Evolutionary conservation across 345 rosid genomes (phyloP).

Genomic region (Moricandia arvensis): DNA sequence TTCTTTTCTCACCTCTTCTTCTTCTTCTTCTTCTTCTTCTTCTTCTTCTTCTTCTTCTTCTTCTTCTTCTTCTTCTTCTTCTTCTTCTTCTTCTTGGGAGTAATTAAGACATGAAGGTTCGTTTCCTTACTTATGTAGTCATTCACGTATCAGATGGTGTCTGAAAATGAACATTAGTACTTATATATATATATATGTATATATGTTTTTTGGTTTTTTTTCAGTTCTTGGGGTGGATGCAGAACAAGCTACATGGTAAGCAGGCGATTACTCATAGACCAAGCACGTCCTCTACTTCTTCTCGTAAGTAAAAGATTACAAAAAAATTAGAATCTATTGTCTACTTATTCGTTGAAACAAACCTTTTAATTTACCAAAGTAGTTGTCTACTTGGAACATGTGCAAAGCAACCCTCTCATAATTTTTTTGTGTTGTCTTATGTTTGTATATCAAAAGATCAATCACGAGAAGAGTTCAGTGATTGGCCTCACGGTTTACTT

Average conservation of each 20-base stretch:
- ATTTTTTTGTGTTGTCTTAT: background rate
- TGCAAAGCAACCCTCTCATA: conserved; percentile 1
- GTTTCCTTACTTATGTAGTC: conserved; percentile 6
- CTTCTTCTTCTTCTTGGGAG: background rate
- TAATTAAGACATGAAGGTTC: conserved; percentile 36
- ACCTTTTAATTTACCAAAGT: conserved; percentile 2
- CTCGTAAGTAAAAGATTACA: conserved; percentile 51
- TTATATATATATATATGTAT: too few species aligned
- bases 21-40: too few species aligned
- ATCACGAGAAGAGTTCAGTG: conserved; percentile 76
- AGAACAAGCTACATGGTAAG: conserved; percentile 66
- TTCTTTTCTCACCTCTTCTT: background rate
- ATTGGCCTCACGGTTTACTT: conserved; percentile 84
- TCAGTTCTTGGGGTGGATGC: conserved; percentile 90
- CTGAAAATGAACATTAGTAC: background rate
- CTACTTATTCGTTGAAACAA: conserved; percentile 5
- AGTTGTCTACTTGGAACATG: conserved; percentile 35
- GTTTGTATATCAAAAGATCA: conserved; percentile 46
- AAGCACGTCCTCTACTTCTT: conserved; percentile 41
- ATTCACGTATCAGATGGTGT: conserved; percentile 2
- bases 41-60: too few species aligned
- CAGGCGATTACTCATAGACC: conserved; percentile 46
- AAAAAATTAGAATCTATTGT: conserved; percentile 10
- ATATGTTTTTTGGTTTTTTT: background rate
- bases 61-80: too few species aligned